These are phyloP conservation scores for Coemansia sp. DNA, from an alignment of 192 early-diverging fungal genomes.

Conservation along the genomic window DNA sequence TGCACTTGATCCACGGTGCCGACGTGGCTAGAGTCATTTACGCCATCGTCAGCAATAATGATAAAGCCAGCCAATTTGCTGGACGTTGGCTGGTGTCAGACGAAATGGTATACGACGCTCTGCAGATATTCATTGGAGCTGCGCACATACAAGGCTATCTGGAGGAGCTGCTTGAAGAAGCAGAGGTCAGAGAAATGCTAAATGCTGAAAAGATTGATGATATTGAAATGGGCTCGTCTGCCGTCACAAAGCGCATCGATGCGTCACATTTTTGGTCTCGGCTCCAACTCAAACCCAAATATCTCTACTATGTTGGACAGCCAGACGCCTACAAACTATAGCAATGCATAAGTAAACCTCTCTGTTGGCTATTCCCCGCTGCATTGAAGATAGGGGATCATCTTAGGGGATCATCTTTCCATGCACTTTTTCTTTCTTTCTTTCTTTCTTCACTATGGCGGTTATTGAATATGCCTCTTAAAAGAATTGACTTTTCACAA, in stretches of 20 bases:
- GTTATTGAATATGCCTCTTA: neutral
- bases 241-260: constrained; percentile 43
- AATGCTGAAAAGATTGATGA: constrained; percentile 21
- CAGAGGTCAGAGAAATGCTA: constrained; percentile 19
- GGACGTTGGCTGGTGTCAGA: constrained; percentile 55
- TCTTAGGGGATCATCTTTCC: no score
- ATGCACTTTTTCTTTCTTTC: no score
- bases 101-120: constrained; percentile 37
- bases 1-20: constrained; percentile 51
- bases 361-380: no score
- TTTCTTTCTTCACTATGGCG: no score
- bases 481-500: neutral
- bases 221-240: constrained; percentile 27
- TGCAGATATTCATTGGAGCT: constrained; percentile 37
- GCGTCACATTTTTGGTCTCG: constrained; percentile 46
- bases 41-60: constrained; percentile 6
- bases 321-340: constrained; percentile 24
- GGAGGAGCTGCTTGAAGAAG: constrained; percentile 26
- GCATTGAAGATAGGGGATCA: no score
- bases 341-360: neutral
- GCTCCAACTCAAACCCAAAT: constrained; percentile 29
- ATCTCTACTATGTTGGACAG: constrained; percentile 21
- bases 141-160: constrained; percentile 24
- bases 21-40: constrained; percentile 43
- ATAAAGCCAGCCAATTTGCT: neutral